Conservation (phyloP, 176 grass and related monocot genomes). For the Ensete glaucum region DNA sequence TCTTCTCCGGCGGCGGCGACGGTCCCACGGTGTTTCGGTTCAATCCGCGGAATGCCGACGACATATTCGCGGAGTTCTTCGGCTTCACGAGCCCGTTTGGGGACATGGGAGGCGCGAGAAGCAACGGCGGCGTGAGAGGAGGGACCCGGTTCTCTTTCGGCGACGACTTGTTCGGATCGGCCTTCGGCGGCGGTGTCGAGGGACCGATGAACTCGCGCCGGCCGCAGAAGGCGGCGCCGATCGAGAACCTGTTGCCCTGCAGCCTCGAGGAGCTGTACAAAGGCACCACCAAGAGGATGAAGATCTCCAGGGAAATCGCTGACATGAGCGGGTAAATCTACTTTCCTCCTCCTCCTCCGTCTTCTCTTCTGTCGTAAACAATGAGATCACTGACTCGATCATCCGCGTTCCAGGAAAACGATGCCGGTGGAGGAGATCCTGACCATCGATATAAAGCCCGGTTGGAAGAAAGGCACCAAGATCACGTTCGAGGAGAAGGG, state of each 20-base stretch:
- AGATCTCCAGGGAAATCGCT: slow-evolving; percentile 81
- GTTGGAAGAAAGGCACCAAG: slow-evolving; percentile 99
- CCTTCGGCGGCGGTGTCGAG: slow-evolving; percentile 23
- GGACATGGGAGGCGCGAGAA: slow-evolving; percentile 34
- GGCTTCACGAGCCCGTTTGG: slow-evolving; percentile 69
- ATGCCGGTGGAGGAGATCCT: slow-evolving; percentile 76
- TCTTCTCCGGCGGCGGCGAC: slow-evolving; percentile 51
- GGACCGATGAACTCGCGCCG: slow-evolving; percentile 26
- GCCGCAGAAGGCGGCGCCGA: slow-evolving; percentile 44
- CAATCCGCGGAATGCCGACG: slow-evolving; percentile 85
- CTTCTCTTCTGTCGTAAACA: background rate
- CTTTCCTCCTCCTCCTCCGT: background rate
- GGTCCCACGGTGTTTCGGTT: slow-evolving; percentile 55
- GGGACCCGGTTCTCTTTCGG: slow-evolving; percentile 63
- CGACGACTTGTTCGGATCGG: slow-evolving; percentile 52
- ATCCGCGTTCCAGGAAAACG: slow-evolving; percentile 36
- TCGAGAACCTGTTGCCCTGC: slow-evolving; percentile 69
- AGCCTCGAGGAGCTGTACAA: slow-evolving; percentile 90
- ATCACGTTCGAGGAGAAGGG: slow-evolving; percentile 95
- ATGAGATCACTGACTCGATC: background rate
- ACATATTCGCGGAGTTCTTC: slow-evolving; percentile 96
- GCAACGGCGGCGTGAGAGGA: slow-evolving; percentile 27
- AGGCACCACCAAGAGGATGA: slow-evolving; percentile 92
- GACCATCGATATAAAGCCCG: slow-evolving; percentile 82
- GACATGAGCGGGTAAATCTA: slow-evolving; percentile 60